Evolutionary conservation across 208 protist species (phyloP).

Genomic region (Wallacemonas sp.): DNA sequence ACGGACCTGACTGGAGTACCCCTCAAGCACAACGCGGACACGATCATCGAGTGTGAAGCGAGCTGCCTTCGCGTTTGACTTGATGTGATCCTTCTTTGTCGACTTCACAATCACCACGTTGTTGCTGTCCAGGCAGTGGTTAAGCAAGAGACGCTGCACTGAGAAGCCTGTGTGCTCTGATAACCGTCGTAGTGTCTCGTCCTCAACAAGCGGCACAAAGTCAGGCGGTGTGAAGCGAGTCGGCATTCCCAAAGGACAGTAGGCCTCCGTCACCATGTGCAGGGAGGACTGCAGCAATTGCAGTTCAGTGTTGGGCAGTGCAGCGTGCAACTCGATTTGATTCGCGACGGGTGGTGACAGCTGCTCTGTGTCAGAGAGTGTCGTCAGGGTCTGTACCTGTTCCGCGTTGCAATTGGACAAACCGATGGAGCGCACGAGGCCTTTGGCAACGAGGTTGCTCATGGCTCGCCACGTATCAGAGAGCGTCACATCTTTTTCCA

Average conservation of each 20-base stretch:
- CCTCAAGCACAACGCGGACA: constrained; percentile 52
- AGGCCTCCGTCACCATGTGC: constrained; percentile 78
- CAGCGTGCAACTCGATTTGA: constrained; percentile 91
- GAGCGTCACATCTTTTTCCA: constrained; percentile 23
- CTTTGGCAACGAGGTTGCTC: constrained; percentile 77
- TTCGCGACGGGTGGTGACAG: constrained; percentile 69
- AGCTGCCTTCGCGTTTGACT: constrained; percentile 79
- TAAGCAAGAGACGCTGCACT: constrained; percentile 67
- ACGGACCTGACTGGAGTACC: constrained; percentile 38
- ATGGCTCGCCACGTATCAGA: constrained; percentile 87
- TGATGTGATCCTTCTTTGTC: constrained; percentile 73
- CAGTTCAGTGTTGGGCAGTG: constrained; percentile 44
- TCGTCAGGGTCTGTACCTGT: constrained; percentile 54
- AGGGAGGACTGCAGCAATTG: constrained; percentile 42
- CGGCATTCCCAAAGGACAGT: constrained; percentile 84
- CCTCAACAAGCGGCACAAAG: constrained; percentile 42
- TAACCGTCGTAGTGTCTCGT: constrained; percentile 40
- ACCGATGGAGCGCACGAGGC: constrained; percentile 87
- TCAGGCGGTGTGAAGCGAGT: constrained; percentile 62
- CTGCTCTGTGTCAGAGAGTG: constrained; percentile 25
- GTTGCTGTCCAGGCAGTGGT: constrained; percentile 75
- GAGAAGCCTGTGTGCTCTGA: constrained; percentile 67
- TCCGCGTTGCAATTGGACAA: constrained; percentile 78
- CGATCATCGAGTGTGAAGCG: constrained; percentile 62
- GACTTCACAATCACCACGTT: constrained; percentile 86